Conservation (phyloP, 257 asterid genomes). For the Fraxinus cuspidata region DNA sequence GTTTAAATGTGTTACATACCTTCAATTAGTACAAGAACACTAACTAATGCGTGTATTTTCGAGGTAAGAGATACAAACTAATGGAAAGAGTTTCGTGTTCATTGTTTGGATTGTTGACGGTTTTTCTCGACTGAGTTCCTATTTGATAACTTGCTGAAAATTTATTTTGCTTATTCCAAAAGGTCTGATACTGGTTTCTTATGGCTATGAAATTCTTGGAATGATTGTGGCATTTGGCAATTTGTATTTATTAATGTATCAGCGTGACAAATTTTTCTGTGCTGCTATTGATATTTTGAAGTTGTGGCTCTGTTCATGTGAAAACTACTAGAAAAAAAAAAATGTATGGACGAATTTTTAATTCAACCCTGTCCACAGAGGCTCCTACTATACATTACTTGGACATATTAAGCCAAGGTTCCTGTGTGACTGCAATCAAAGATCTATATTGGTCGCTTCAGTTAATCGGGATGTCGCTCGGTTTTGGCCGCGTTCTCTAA, state of each 20-base stretch:
- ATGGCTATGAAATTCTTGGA: constrained; percentile 14
- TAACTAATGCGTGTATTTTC: neutral
- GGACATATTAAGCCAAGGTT: no score
- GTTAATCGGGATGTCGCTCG: neutral
- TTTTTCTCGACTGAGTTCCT: constrained; percentile 12
- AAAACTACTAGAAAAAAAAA: no score
- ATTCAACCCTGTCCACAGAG: no score
- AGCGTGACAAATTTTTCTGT: neutral
- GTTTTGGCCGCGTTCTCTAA: neutral
- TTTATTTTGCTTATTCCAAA: neutral
- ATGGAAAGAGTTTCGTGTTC: constrained; percentile 21
- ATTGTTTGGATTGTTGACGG: neutral
- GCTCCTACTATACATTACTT: no score
- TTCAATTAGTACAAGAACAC: constrained; percentile 11
- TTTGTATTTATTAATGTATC: constrained; percentile 10
- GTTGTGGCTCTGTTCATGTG: neutral
- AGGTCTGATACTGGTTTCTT: constrained; percentile 12
- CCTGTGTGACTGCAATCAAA: no score
- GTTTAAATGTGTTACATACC: constrained; percentile 16
- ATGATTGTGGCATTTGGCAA: neutral
- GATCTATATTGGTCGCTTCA: neutral
- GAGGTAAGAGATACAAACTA: constrained; percentile 6
- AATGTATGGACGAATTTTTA: neutral
- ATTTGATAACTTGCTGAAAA: neutral
- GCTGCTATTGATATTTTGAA: neutral